These are phyloP conservation scores for Fragaria iinumae DNA, from an alignment of 306 rosid species.

Conservation along the genomic window DNA sequence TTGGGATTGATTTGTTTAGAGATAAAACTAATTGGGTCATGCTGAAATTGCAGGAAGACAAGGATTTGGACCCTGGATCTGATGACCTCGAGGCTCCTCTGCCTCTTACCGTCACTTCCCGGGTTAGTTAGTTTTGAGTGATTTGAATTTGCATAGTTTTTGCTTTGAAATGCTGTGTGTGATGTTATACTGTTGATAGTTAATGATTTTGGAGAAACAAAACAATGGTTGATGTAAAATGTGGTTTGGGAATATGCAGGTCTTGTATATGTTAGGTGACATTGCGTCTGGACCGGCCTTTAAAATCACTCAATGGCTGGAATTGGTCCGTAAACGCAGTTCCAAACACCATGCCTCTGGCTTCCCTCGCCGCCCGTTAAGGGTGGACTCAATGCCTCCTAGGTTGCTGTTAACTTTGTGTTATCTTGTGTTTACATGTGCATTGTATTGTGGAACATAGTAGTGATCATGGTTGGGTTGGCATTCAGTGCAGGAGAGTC, in stretches of 20 bases:
- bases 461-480: slow-evolving; percentile 13
- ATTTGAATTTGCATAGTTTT: neutral
- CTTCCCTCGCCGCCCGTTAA: slow-evolving; percentile 51
- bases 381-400: slow-evolving; percentile 39
- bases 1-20: neutral
- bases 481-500: slow-evolving; percentile 54
- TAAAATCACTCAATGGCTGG: slow-evolving; percentile 87
- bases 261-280: slow-evolving; percentile 85
- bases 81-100: slow-evolving; percentile 60
- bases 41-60: slow-evolving; percentile 49
- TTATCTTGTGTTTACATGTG: neutral
- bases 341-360: slow-evolving; percentile 59
- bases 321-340: slow-evolving; percentile 83
- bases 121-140: slow-evolving; percentile 42
- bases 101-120: slow-evolving; percentile 72
- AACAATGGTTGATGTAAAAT: neutral
- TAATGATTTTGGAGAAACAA: neutral
- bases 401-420: slow-evolving; percentile 40
- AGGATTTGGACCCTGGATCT: slow-evolving; percentile 38
- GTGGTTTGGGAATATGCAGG: slow-evolving; percentile 46
- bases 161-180: neutral
- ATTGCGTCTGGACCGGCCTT: slow-evolving; percentile 74
- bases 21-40: slow-evolving; percentile 10
- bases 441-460: neutral
- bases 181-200: neutral